A percentile compares a stretch with the other conserved stretches of the same genome.
These are phyloP conservation scores for Pseudocercospora cruenta DNA, from an alignment of 2,329 filamentous ascomycete genomes.

Conservation along the genomic window DNA sequence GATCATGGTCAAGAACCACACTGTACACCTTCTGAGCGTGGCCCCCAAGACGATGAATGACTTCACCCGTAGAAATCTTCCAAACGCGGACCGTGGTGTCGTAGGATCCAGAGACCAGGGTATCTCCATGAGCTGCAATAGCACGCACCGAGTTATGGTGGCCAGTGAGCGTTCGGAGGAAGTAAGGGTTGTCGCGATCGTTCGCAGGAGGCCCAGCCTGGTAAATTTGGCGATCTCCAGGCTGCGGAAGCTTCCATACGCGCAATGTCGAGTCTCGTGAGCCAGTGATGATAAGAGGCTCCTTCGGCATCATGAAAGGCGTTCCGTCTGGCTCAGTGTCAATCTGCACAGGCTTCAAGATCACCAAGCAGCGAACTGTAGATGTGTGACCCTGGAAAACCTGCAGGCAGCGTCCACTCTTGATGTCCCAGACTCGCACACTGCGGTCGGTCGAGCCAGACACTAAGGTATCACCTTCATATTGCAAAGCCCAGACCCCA, in stretches of 20 bases:
- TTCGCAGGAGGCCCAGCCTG: slow-evolving; percentile 76
- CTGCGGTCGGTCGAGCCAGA: slow-evolving; percentile 96
- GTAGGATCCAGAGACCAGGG: slow-evolving; percentile 95
- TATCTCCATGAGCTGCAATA: slow-evolving; percentile 92
- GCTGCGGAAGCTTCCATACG: slow-evolving; percentile 89
- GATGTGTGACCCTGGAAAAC: slow-evolving; percentile 98
- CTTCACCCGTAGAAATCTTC: slow-evolving; percentile 94
- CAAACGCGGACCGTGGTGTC: slow-evolving; percentile 94
- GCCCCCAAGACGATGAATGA: slow-evolving; percentile 79
- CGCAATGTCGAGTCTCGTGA: slow-evolving; percentile 92
- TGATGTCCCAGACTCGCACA: slow-evolving; percentile 99
- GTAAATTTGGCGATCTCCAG: slow-evolving; percentile 75
- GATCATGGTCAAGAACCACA: slow-evolving; percentile 87
- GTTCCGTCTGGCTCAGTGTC: slow-evolving; percentile 72
- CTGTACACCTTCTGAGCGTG: slow-evolving; percentile 96
- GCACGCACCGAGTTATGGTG: slow-evolving; percentile 94
- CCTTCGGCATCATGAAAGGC: slow-evolving; percentile 85
- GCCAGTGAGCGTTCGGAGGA: slow-evolving; percentile 81
- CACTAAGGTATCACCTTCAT: slow-evolving; percentile 91
- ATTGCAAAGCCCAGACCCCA: slow-evolving; percentile 96
- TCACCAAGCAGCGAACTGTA: slow-evolving; percentile 93
- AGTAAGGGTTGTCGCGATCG: slow-evolving; percentile 86
- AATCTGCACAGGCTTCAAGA: slow-evolving; percentile 82
- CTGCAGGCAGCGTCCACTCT: slow-evolving; percentile 87
- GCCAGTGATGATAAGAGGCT: slow-evolving; percentile 95